These are phyloP conservation scores for Populus hybrid DNA, from an alignment of 441 rosid species.

Conservation along the genomic window DNA sequence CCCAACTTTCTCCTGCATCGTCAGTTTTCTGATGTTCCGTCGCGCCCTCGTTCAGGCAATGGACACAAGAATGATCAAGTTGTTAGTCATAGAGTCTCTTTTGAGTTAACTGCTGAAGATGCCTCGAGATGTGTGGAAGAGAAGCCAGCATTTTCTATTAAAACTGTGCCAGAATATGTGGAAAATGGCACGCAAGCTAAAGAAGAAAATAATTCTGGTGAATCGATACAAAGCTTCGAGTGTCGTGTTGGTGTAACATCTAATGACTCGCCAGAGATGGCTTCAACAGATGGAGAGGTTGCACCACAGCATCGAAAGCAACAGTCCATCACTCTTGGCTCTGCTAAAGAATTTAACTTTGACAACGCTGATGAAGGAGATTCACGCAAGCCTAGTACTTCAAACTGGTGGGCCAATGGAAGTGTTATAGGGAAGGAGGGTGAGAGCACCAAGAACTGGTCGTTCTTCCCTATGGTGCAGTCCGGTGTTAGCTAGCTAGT, in stretches of 20 bases:
- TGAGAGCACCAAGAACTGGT: slow-evolving; percentile 47
- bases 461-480: slow-evolving; percentile 83
- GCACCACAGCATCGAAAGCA: slow-evolving; percentile 33
- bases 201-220: slow-evolving; percentile 16
- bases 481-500: slow-evolving; percentile 45
- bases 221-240: slow-evolving; percentile 13
- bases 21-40: slow-evolving; percentile 27
- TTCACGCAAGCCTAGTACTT: slow-evolving; percentile 32
- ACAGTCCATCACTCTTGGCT: slow-evolving; percentile 52
- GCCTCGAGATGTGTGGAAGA: slow-evolving; percentile 43
- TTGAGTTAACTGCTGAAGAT: slow-evolving; percentile 47
- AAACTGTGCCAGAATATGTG: slow-evolving; percentile 19
- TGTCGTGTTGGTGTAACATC: slow-evolving; percentile 33
- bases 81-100: slow-evolving; percentile 42
- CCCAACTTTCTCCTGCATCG: slow-evolving; percentile 29
- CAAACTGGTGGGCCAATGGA: slow-evolving; percentile 55
- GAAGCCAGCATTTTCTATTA: slow-evolving; percentile 38
- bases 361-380: slow-evolving; percentile 46
- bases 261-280: slow-evolving; percentile 27
- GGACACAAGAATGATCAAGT: slow-evolving; percentile 23
- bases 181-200: slow-evolving; percentile 21
- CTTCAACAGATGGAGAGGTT: slow-evolving; percentile 25
- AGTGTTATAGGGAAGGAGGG: slow-evolving; percentile 36
- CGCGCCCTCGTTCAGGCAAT: slow-evolving; percentile 18
- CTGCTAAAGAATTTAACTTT: slow-evolving; percentile 70